Evolutionary conservation across 371 early-diverging fungal species (phyloP), one percentile per base, ranked within the genome.

Genomic region (Encephalitozoon hellem): DNA sequence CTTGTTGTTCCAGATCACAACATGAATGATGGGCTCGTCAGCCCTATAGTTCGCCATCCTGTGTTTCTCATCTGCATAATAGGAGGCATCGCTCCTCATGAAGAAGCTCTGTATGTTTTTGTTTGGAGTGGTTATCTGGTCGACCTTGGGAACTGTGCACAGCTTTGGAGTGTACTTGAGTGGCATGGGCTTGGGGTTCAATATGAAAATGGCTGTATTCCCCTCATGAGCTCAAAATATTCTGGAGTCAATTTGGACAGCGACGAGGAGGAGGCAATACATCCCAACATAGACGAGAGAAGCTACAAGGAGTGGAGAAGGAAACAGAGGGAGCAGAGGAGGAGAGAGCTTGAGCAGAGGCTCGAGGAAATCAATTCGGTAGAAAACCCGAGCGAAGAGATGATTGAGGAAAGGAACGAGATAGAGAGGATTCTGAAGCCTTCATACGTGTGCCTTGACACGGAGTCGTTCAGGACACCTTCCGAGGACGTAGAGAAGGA

Each of bases 61-160:
- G 15, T 79, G 34, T 52, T 77, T 41, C 9, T 68, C 55, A 11
- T 41, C 18, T 3, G 79, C 78, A 47, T 75, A 81, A 73, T 74
- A 81, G 26, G 84, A 81, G 11, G 41, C 42, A n/a, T 85, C 86
- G 54, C 34, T 77, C 64, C 76, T 83, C 76, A 81, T 74, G 63
- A 83, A 85, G 54, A 74, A 84, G 71, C 84, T 81, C 52, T 76
- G 67, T 41, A 84, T 69, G 73, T 85, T 79, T 77, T 85, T 85
- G 67, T 82, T 84, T 64, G 83, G 77, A 4, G 74, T 84, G 11
- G 78, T 80, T 45, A 80, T 74, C 38, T 78, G 69, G 15, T 72
- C 73, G 15, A 80, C 43, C 26, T 38, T 66, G 4, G 43, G 43
- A 1, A 34, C 30, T 34, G 41, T 65, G 34, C 51, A 53, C 32